Evolutionary conservation across 768 basidiomycete species (phyloP).

Genomic region (Termitomyces sp.): DNA sequence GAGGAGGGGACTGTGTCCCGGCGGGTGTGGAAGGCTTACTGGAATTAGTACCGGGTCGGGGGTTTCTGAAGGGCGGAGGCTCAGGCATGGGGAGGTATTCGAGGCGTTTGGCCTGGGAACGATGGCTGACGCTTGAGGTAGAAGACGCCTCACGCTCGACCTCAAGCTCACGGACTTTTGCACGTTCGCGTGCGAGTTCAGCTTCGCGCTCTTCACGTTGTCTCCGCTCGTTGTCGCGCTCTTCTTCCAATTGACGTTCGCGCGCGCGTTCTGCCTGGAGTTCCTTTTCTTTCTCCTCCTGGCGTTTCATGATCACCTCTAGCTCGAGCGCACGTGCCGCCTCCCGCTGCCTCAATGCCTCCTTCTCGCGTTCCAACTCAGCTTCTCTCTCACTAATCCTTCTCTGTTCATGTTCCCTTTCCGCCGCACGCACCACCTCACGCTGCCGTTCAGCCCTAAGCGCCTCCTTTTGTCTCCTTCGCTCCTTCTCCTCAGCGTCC

Average conservation of each 20-base stretch:
- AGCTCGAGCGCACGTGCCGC: neutral
- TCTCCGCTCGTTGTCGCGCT: constrained; percentile 4
- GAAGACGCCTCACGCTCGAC: constrained; percentile 5
- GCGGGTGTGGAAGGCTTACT: neutral
- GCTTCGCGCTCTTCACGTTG: constrained; percentile 9
- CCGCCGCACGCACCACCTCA: constrained; percentile 5
- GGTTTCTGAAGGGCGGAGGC: constrained; percentile 2
- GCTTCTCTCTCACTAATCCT: constrained; percentile 5
- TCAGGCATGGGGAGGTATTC: constrained; percentile 15
- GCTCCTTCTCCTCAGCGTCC: constrained; percentile 8
- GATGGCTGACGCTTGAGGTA: constrained; percentile 6
- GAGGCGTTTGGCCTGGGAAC: constrained; percentile 5
- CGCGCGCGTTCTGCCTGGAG: constrained; percentile 16
- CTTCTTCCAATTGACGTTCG: constrained; percentile 8
- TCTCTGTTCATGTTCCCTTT: constrained; percentile 12
- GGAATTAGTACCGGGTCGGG: neutral
- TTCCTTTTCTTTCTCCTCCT: constrained; percentile 6
- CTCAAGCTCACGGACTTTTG: constrained; percentile 11
- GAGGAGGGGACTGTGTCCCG: constrained; percentile 1
- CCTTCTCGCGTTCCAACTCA: constrained; percentile 13
- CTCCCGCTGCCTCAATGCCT: constrained; percentile 15
- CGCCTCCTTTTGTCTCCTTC: constrained; percentile 3
- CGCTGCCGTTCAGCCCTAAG: constrained; percentile 7
- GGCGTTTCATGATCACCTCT: neutral
- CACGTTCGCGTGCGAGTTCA: constrained; percentile 5